Conservation (phyloP, 805 yeast genomes). For the Spathaspora passalidarum region DNA sequence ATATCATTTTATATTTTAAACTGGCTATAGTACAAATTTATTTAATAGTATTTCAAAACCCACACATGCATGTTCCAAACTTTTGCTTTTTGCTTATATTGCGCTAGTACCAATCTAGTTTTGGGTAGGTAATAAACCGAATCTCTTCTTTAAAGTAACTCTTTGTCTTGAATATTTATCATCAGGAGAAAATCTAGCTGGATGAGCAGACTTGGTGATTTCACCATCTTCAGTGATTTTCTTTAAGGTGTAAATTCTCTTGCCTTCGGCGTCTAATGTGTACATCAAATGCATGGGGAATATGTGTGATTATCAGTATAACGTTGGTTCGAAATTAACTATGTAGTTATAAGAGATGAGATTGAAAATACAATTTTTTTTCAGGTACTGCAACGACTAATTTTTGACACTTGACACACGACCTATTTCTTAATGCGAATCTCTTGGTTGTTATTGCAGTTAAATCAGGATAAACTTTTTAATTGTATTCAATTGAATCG, state of each 20-base stretch:
- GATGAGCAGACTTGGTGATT: constrained; percentile 98
- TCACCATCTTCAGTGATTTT: constrained; percentile 82
- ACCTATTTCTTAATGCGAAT: neutral
- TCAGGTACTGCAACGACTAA: neutral
- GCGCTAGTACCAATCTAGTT: constrained; percentile 29
- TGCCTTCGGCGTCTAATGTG: constrained; percentile 92
- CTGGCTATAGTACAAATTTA: neutral
- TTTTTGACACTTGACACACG: neutral
- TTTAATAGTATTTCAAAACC: neutral
- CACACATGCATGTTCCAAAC: neutral
- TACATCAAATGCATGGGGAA: constrained; percentile 94
- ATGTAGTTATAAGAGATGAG: neutral
- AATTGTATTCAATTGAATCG: neutral
- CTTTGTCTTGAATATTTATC: constrained; percentile 99
- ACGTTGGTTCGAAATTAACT: too few relatives aligned
- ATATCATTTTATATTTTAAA: neutral
- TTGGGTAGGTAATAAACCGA: constrained; percentile 82
- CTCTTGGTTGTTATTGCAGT: neutral
- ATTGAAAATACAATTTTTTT: neutral
- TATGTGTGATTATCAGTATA: too few relatives aligned
- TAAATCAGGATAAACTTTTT: neutral
- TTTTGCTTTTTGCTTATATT: too few relatives aligned
- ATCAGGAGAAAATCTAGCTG: constrained; percentile 99
- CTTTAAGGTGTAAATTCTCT: constrained; percentile 89
- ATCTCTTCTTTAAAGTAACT: constrained; percentile 96